Percentiles rank a stretch among this genome's conserved stretches.
phyloP scores from a whole-genome alignment of 1,284 basidiomycete genomes.

The Ceratobasidium sp. region DNA sequence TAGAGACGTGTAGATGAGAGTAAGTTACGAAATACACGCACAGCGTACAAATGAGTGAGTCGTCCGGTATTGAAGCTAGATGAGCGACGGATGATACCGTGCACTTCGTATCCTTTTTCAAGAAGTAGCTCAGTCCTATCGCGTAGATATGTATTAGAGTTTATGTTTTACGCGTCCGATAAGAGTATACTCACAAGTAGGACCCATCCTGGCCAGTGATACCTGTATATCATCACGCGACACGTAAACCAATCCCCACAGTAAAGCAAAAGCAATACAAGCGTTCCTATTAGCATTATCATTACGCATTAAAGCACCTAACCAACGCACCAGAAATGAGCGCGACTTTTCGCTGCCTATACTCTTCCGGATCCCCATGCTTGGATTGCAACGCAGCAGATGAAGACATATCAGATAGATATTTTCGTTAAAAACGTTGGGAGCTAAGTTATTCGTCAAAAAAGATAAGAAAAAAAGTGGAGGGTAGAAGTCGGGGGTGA shows the following conservation, averaged over 20 bases:
- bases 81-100: constrained; percentile 93
- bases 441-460: constrained; percentile 5
- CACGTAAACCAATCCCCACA: not conserved
- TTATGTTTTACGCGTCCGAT: constrained; percentile 21
- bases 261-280: not conserved
- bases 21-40: constrained; percentile 58
- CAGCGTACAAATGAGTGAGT: constrained; percentile 88
- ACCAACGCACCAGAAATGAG: constrained; percentile 84
- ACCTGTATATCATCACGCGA: constrained; percentile 64
- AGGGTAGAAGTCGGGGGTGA: not conserved
- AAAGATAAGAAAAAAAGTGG: constrained; percentile 2
- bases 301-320: not conserved
- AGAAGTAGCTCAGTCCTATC: constrained; percentile 84
- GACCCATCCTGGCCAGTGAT: constrained; percentile 95
- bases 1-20: not conserved
- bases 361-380: constrained; percentile 70
- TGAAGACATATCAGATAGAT: not conserved
- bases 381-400: constrained; percentile 45
- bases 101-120: constrained; percentile 90
- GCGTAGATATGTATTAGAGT: constrained; percentile 46
- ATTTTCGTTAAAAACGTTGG: not conserved
- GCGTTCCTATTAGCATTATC: not conserved
- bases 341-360: constrained; percentile 88
- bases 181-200: constrained; percentile 73
- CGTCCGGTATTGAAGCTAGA: constrained; percentile 95